Percentiles rank a stretch among this genome's conserved stretches.
phyloP scores from a whole-genome alignment of 2,329 filamentous ascomycete species.

The Arthrobotrys conoides region DNA sequence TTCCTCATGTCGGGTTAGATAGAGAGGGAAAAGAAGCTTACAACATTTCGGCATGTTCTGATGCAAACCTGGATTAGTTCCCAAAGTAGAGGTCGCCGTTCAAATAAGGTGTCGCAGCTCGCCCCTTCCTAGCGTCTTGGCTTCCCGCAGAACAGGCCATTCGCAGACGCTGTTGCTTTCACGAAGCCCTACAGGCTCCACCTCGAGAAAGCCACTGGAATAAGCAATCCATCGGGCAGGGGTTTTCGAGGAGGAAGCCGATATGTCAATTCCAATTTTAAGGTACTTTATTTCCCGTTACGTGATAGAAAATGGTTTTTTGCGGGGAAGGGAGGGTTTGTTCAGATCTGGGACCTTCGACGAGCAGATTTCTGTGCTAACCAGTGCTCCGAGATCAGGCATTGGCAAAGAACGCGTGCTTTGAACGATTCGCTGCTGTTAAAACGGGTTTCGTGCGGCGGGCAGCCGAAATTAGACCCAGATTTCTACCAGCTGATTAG shows the following conservation, averaged over 20 bases:
- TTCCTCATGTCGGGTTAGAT: conserved; percentile 16
- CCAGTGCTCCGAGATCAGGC: conserved; percentile 18
- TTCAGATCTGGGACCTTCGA: conserved; percentile 17
- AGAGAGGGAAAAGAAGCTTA: conserved; percentile 14
- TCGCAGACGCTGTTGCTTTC: conserved; percentile 28
- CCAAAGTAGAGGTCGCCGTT: conserved; percentile 61
- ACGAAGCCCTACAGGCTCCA: conserved; percentile 35
- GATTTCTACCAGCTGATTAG: background rate
- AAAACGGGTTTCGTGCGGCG: conserved; percentile 34
- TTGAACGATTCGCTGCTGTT: conserved; percentile 56
- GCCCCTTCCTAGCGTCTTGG: conserved; percentile 56
- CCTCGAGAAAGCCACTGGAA: conserved; percentile 23
- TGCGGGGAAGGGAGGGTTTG: conserved; percentile 40
- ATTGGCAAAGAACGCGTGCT: conserved; percentile 46
- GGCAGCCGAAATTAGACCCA: conserved; percentile 11
- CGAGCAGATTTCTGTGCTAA: conserved; percentile 23
- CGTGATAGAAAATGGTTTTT: conserved; percentile 55
- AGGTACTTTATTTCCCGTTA: conserved; percentile 53
- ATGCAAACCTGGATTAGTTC: conserved; percentile 54
- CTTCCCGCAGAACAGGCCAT: conserved; percentile 49
- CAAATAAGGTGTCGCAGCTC: conserved; percentile 60
- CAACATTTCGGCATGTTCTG: conserved; percentile 39
- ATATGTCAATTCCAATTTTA: conserved; percentile 37
- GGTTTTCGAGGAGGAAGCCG: conserved; percentile 30
- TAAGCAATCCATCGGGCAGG: conserved; percentile 33